Conservation (phyloP, 306 rosid genomes). For the Quercus dentata region DNA sequence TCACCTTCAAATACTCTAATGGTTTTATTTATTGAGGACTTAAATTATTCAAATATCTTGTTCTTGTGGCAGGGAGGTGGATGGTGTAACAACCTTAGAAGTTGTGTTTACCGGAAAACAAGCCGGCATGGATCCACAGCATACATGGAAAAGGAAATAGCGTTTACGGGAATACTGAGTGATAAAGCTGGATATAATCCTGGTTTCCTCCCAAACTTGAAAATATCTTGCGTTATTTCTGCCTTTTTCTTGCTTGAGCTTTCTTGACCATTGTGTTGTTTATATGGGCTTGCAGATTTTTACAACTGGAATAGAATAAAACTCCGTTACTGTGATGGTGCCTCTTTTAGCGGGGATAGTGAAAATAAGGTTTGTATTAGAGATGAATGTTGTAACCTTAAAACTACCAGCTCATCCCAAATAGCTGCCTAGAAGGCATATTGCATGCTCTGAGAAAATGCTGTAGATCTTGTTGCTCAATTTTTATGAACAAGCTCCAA, state of each 20-base stretch:
- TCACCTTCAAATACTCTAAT: background rate
- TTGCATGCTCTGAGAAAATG: background rate
- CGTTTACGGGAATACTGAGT: conserved; percentile 81
- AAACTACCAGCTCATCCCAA: too few species aligned
- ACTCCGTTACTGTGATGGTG: conserved; percentile 99
- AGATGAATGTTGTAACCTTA: too few species aligned
- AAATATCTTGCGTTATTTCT: background rate
- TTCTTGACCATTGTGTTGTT: conserved; percentile 13
- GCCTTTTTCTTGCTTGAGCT: background rate
- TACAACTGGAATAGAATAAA: conserved; percentile 94
- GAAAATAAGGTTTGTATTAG: conserved; percentile 55
- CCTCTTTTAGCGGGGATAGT: conserved; percentile 82
- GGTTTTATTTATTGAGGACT: background rate
- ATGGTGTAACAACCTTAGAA: conserved; percentile 82
- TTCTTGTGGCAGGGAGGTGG: conserved; percentile 92
- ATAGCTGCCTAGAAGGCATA: background rate
- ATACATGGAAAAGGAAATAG: conserved; percentile 79
- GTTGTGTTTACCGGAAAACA: conserved; percentile 82
- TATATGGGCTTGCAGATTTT: conserved; percentile 57
- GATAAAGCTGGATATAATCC: conserved; percentile 75
- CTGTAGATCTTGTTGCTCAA: background rate
- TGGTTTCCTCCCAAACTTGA: conserved; percentile 41
- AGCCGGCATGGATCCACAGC: conserved; percentile 71
- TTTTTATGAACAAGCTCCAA: background rate
- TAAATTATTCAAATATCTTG: conserved; percentile 22